Conservation (phyloP, 2,329 filamentous ascomycete species). For the Aureobasidium sp. region DNA sequence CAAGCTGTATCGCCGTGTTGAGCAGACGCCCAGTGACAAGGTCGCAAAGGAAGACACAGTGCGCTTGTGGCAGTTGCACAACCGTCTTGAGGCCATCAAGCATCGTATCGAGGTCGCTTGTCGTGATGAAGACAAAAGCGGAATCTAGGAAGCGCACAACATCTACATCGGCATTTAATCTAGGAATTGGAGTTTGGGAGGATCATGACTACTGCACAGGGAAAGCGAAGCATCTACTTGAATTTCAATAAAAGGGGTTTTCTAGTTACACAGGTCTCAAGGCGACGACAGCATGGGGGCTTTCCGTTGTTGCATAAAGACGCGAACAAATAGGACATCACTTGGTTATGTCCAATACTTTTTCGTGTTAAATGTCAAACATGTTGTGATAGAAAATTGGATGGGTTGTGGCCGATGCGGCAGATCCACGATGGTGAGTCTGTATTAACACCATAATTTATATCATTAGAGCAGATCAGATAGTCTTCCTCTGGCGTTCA, state of each 20-base stretch:
- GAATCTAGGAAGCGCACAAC: neutral
- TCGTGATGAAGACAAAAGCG: neutral
- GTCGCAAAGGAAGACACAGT: constrained; percentile 37
- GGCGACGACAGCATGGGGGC: neutral
- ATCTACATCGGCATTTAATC: neutral
- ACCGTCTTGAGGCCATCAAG: constrained; percentile 47
- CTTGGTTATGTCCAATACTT: neutral
- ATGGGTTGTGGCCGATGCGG: neutral
- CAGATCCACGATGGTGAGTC: neutral
- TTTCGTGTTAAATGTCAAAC: neutral
- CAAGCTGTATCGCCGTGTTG: constrained; percentile 42
- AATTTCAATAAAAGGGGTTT: neutral
- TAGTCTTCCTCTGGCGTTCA: neutral
- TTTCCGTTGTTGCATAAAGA: neutral
- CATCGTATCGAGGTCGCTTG: constrained; percentile 37
- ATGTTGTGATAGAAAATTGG: no score
- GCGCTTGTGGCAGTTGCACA: constrained; percentile 45
- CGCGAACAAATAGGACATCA: neutral
- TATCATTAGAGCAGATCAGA: neutral
- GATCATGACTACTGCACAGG: neutral
- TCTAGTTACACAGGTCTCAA: neutral
- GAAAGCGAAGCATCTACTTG: neutral
- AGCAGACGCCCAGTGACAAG: constrained; percentile 17
- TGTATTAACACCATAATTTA: neutral
- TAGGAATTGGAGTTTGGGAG: neutral